These are phyloP conservation scores for Gracilaria vermiculophylla DNA, from an alignment of 23 red algal species.

Conservation along the genomic window DNA sequence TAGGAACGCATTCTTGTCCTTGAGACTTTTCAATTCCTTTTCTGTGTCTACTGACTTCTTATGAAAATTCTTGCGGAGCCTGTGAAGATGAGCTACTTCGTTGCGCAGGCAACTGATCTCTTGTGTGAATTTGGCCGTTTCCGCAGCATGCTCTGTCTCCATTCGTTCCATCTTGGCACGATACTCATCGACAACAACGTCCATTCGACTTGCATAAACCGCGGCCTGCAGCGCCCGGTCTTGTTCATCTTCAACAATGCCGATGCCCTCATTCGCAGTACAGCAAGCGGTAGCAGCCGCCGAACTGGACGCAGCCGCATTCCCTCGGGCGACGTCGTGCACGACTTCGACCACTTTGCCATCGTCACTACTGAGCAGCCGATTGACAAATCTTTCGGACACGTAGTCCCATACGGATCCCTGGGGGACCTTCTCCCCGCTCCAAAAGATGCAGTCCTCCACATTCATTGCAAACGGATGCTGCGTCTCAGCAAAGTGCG, in stretches of 20 bases:
- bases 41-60: conserved; percentile 23
- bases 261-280: neutral
- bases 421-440: conserved; percentile 45
- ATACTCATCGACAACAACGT: conserved; percentile 51
- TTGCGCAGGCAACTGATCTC: conserved; percentile 15
- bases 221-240: conserved; percentile 57
- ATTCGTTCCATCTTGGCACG: conserved; percentile 35
- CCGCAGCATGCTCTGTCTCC: conserved; percentile 21
- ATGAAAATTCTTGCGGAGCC: neutral
- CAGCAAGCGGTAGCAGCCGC: conserved; percentile 27
- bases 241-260: conserved; percentile 51
- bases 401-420: conserved; percentile 95
- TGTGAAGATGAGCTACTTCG: conserved; percentile 26
- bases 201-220: conserved; percentile 65
- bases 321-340: conserved; percentile 1
- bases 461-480: conserved; percentile 81
- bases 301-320: neutral
- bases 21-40: conserved; percentile 48
- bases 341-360: conserved; percentile 78
- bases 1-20: conserved; percentile 70
- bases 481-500: conserved; percentile 78
- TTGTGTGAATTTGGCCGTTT: neutral
- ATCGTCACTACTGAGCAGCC: conserved; percentile 75
- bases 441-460: conserved; percentile 52
- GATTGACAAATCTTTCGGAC: conserved; percentile 84